Percentiles rank a stretch among this genome's conserved stretches.
phyloP scores from a whole-genome alignment of 108 stramenopile genomes.

The Cyclotella kingstonii region DNA sequence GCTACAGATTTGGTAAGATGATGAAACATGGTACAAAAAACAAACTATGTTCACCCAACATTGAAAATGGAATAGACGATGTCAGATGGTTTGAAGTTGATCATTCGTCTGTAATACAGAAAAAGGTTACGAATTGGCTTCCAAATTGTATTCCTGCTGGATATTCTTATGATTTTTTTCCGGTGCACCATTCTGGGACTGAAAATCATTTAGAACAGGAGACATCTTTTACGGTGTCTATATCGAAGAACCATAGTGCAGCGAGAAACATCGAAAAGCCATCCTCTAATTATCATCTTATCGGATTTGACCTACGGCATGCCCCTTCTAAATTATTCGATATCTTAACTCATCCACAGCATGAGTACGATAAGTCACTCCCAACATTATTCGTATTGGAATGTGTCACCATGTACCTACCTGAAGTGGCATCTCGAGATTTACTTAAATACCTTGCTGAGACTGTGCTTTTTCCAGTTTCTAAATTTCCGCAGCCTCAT shows the following conservation, averaged over 20 bases:
- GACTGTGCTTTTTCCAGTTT: background rate
- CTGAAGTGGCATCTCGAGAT: slow-evolving; percentile 34
- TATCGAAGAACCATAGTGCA: background rate
- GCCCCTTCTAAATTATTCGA: slow-evolving; percentile 47
- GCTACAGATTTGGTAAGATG: slow-evolving; percentile 40
- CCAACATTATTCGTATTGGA: slow-evolving; percentile 78
- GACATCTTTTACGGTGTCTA: slow-evolving; percentile 19
- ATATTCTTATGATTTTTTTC: slow-evolving; percentile 13
- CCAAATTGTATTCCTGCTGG: slow-evolving; percentile 24
- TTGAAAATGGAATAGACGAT: background rate
- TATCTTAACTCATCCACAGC: slow-evolving; percentile 42
- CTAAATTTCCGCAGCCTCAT: background rate
- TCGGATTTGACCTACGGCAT: slow-evolving; percentile 61
- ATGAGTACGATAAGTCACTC: slow-evolving; percentile 22
- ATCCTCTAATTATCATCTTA: slow-evolving; percentile 40
- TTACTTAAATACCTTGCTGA: slow-evolving; percentile 34
- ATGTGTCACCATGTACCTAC: slow-evolving; percentile 85
- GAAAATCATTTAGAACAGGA: background rate
- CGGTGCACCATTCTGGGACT: slow-evolving; percentile 7
- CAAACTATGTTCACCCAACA: background rate
- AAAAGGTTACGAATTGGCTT: slow-evolving; percentile 50
- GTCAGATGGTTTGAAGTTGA: slow-evolving; percentile 88
- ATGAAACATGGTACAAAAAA: background rate
- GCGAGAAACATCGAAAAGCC: slow-evolving; percentile 1
- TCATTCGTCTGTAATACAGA: slow-evolving; percentile 62